These are phyloP conservation scores for Chlorella sp. DNA, from an alignment of 139 green algal genomes.

Conservation along the genomic window DNA sequence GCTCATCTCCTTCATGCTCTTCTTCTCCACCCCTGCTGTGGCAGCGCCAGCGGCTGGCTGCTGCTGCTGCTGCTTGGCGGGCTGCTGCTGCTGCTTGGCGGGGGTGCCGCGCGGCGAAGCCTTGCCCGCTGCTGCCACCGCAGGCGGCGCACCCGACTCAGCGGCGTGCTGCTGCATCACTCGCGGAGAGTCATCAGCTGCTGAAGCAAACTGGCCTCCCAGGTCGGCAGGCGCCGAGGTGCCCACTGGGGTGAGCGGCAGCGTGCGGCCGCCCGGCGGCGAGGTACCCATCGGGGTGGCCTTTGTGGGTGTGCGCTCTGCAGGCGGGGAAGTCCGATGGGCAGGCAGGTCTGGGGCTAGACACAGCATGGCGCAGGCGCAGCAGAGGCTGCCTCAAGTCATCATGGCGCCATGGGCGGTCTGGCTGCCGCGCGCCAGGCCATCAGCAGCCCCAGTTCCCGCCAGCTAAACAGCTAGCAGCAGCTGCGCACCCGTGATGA, in stretches of 20 bases:
- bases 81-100: conserved; percentile 12
- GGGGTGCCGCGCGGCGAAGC: background rate
- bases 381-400: too few relatives aligned
- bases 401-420: too few relatives aligned
- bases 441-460: too few relatives aligned
- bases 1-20: conserved; percentile 65
- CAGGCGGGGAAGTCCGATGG: background rate
- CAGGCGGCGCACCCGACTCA: background rate
- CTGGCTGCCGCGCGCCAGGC: too few relatives aligned
- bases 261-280: background rate
- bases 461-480: too few relatives aligned
- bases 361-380: too few relatives aligned
- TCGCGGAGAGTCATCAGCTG: background rate
- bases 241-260: conserved; percentile 33
- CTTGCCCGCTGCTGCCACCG: background rate
- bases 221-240: conserved; percentile 29
- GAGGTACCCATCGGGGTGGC: background rate
- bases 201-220: conserved; percentile 4
- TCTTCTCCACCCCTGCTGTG: background rate
- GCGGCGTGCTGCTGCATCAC: background rate
- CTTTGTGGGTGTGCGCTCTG: conserved; percentile 35
- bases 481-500: conserved; percentile 13
- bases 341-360: background rate
- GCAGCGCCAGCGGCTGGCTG: background rate
- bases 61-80: conserved; percentile 2